Evolutionary conservation across 192 early-diverging fungal species (phyloP).

Genomic region (Physocladia obscura): DNA sequence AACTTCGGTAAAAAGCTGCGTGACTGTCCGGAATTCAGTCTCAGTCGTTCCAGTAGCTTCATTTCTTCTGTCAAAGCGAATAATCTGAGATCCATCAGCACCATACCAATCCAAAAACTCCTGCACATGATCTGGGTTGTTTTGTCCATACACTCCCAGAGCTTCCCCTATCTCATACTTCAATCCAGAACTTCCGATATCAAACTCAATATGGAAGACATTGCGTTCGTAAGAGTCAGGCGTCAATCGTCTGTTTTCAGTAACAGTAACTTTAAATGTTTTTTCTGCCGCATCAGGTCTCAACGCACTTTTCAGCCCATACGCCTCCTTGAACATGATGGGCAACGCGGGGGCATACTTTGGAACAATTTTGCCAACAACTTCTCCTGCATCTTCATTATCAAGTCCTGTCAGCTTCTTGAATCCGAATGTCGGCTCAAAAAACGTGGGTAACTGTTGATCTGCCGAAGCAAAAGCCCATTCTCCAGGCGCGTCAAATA

Average conservation of each 20-base stretch:
- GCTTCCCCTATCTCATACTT: constrained; percentile 93
- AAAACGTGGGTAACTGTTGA: constrained; percentile 20
- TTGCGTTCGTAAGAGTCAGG: constrained; percentile 88
- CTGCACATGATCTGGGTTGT: constrained; percentile 70
- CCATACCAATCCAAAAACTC: constrained; percentile 76
- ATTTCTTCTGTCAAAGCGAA: constrained; percentile 57
- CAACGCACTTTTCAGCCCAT: constrained; percentile 38
- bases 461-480: constrained; percentile 12
- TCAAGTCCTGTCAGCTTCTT: constrained; percentile 32
- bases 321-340: constrained; percentile 74
- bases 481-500: constrained; percentile 7
- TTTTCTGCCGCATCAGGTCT: constrained; percentile 66
- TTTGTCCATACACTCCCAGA: constrained; percentile 88
- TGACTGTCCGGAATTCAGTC: constrained; percentile 70
- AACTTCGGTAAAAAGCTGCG: constrained; percentile 78
- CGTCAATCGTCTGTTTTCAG: constrained; percentile 82
- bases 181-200: constrained; percentile 73
- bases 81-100: constrained; percentile 62
- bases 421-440: constrained; percentile 22
- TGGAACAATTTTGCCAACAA: constrained; percentile 21
- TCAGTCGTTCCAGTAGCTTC: constrained; percentile 43
- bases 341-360: constrained; percentile 65
- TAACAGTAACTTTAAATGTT: constrained; percentile 63
- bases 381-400: constrained; percentile 38
- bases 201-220: constrained; percentile 96